Base-by-base conservation (phyloP, 202 grass and related monocot genomes). In the Carex sylvatica region DNA sequence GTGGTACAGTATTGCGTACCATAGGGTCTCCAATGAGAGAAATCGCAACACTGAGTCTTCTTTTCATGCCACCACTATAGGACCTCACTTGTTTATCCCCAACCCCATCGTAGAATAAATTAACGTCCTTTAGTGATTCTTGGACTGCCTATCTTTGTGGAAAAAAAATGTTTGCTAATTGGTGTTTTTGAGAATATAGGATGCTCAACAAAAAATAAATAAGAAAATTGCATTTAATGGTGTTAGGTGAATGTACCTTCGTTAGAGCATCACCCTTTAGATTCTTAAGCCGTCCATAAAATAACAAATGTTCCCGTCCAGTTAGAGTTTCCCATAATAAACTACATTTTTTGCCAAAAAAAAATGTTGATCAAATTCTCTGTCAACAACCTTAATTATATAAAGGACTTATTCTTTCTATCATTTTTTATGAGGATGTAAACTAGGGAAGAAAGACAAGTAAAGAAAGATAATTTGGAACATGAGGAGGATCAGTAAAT, bases 41-140 rank as follows among this genome's bases (percentile, higher is more conserved):
- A 79, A 94, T 94, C 23, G 94, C 94, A 6, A 97, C 87, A 65
- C 94, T 94, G 61, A 97, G 90, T 4, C 88, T 90, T 78, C 92
- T 92, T 89, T 88, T 94, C 92, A 97, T 97, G 47, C 94, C 94
- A 79, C 94, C 94, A 13, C 94, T 92, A 75, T 92, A 94, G 72
- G 91, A 87, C 83, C 82, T 87, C 14, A 90, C 88, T 92, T 94
- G 94, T 82, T 94, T 97, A 84, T 97, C 94, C 44, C 86, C 87
- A 23, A 85, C 83, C 69, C 86, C 88, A 78, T 87, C 84, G 60
- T 87, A 66, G 79, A 89, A 75, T 70, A 97, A 79, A 88, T 94
- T 91, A 38, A 97, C 94, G 85, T 87, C 92, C 70, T 88, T 83
- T 56, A 97, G 89, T 19, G 92, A 97, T 70, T 97, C 82, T 74